A percentile compares a stretch with the other conserved stretches of the same genome.
Evolutionary conservation across 1,284 basidiomycete species (phyloP).

Genomic region (Cryptococcus amylolentus): DNA sequence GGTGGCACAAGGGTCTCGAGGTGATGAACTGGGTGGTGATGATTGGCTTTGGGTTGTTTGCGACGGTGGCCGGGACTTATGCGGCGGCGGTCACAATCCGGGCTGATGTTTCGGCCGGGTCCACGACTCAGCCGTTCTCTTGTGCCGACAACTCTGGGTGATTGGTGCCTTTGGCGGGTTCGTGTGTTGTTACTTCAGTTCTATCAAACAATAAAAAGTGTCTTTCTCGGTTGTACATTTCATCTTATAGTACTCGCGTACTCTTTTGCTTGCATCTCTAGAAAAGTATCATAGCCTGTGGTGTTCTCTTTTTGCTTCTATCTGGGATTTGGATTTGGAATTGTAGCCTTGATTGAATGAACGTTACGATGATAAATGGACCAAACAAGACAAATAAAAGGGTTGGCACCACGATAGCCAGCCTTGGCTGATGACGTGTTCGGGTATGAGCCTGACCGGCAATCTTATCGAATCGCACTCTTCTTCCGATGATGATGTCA

Average conservation of each 20-base stretch:
- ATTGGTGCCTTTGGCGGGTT: not conserved
- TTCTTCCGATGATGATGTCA: no score
- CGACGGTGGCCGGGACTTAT: conserved; percentile 35
- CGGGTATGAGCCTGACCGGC: no score
- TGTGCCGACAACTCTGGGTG: conserved; percentile 23
- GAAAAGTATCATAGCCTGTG: no score
- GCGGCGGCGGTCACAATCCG: conserved; percentile 30
- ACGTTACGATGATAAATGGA: not conserved
- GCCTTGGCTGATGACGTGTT: no score
- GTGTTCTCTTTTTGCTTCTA: not conserved
- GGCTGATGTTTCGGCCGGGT: conserved; percentile 22
- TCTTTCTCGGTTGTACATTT: no score
- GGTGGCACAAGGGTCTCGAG: conserved; percentile 18
- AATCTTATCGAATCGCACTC: no score
- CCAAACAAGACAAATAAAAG: not conserved
- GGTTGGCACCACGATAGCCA: no score
- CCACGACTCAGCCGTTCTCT: conserved; percentile 20
- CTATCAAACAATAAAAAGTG: no score
- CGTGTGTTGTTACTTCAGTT: no score
- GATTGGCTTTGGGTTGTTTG: conserved; percentile 25
- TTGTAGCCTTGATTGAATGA: not conserved
- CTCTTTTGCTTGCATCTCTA: no score
- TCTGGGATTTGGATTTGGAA: not conserved
- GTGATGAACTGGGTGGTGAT: conserved; percentile 27
- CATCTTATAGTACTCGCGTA: no score